phyloP scores from a whole-genome alignment of 2,329 filamentous ascomycete genomes.

The Iodosphaeria phyllophila region DNA sequence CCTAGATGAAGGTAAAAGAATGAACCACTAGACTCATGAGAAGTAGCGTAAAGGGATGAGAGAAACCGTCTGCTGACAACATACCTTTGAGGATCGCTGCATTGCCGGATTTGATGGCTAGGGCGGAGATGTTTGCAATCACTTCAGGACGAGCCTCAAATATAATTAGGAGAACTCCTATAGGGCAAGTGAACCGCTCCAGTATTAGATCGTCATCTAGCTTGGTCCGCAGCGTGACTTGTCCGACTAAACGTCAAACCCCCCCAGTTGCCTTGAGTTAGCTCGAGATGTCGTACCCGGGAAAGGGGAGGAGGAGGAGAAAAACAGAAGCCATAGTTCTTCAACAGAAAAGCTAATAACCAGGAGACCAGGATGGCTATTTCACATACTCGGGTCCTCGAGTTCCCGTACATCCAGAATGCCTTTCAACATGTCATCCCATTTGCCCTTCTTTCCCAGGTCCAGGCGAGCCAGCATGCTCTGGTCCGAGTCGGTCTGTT shows the following conservation, averaged over 20 bases:
- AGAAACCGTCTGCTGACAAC: not conserved
- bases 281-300: no score
- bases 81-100: conserved; percentile 82
- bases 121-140: conserved; percentile 90
- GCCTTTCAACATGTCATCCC: conserved; percentile 92
- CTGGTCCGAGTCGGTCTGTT: conserved; percentile 57
- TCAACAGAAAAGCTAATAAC: no score
- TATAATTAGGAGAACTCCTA: conserved; percentile 94
- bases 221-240: conserved; percentile 63
- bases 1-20: conserved; percentile 23
- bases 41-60: not conserved
- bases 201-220: conserved; percentile 75
- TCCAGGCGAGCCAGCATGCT: conserved; percentile 81
- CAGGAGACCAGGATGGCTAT: not conserved
- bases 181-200: conserved; percentile 81
- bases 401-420: conserved; percentile 75
- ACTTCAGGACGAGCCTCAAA: conserved; percentile 97
- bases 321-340: no score
- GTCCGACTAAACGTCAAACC: conserved; percentile 42
- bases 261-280: no score
- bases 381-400: conserved; percentile 59
- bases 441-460: conserved; percentile 73
- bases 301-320: no score
- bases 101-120: conserved; percentile 95
- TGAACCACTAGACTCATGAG: not conserved